These are phyloP conservation scores for bread wheat (Triticum aestivum) DNA, from an alignment of 176 grass and related monocot genomes.

Conservation along the genomic window IWGSC_CS_RefSeq_v2.1 NC_057809.1:473269581-473270080, in stretches of 20 bases:
- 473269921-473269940: background rate
- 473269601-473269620: conserved; percentile 25
- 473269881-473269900: conserved; percentile 31
- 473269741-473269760: conserved; percentile 47
- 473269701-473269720: conserved; percentile 33
- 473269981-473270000: conserved; percentile 38
- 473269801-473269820: conserved; percentile 42
- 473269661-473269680: conserved; percentile 43
- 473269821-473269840: conserved; percentile 27
- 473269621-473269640: conserved; percentile 31
- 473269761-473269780: conserved; percentile 30
- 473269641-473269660: conserved; percentile 38
- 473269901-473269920: conserved; percentile 35
- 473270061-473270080: conserved; percentile 44
- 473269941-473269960: conserved; percentile 24
- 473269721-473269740: conserved; percentile 60
- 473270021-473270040: conserved; percentile 14
- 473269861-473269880: conserved; percentile 19
- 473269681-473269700: conserved; percentile 22
- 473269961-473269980: conserved; percentile 55
- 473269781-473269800: conserved; percentile 48
- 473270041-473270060: conserved; percentile 25
- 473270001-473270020: conserved; percentile 6
- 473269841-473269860: conserved; percentile 25
- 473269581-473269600: conserved; percentile 33